Evolutionary conservation across 106 monocot species (phyloP).

Genomic region (Agapanthus africanus): DNA sequence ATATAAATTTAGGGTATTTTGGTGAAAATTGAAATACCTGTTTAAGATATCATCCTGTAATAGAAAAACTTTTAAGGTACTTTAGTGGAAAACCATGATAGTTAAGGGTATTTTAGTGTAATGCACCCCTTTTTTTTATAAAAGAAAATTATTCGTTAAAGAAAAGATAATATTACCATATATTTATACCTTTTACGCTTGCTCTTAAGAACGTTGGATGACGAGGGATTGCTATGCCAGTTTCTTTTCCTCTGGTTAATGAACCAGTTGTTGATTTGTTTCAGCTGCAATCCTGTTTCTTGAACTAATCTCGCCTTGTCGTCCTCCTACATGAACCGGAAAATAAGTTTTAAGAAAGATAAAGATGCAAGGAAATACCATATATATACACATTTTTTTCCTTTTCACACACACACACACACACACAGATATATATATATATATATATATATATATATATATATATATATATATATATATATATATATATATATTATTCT

Average conservation of each 20-base stretch:
- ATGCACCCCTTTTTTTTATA: too few species aligned
- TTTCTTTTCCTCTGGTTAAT: slow-evolving; percentile 98
- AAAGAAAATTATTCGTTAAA: too few species aligned
- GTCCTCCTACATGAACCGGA: slow-evolving; percentile 52
- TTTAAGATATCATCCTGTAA: too few species aligned
- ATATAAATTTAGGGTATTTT: neutral
- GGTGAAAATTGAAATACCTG: neutral
- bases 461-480: neutral
- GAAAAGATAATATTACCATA: neutral
- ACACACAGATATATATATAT: neutral
- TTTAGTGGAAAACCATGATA: neutral
- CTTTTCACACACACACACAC: neutral
- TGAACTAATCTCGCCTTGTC: slow-evolving; percentile 86
- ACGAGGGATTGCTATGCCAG: slow-evolving; percentile 93
- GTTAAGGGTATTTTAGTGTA: neutral
- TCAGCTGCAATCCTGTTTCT: slow-evolving; percentile 91
- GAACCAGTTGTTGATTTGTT: slow-evolving; percentile 99
- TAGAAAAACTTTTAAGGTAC: too few species aligned
- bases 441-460: neutral
- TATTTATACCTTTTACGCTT: slow-evolving; percentile 21
- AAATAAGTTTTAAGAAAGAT: neutral
- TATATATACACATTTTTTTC: neutral
- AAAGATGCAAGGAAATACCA: too few species aligned
- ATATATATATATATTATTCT: too few species aligned
- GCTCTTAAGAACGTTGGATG: slow-evolving; percentile 58